phyloP scores from a whole-genome alignment of 176 grass and related monocot genomes.

The Canna indica region DNA sequence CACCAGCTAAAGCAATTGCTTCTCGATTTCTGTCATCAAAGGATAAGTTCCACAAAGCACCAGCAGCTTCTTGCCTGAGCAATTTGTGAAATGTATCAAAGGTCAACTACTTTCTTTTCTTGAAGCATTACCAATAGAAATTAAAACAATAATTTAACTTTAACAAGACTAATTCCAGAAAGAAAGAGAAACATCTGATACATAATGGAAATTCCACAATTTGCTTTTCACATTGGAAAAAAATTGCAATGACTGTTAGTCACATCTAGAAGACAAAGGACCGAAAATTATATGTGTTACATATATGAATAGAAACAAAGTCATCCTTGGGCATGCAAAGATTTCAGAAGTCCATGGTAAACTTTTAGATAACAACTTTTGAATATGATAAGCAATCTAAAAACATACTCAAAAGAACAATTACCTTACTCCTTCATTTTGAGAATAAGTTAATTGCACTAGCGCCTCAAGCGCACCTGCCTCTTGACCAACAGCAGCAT shows the following conservation, averaged over 20 bases:
- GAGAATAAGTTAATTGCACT: constrained; percentile 85
- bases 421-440: constrained; percentile 97
- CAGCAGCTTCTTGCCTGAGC: constrained; percentile 96
- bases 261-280: too few relatives aligned
- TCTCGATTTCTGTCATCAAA: constrained; percentile 99
- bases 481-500: constrained; percentile 93
- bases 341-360: not conserved
- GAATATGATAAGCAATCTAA: not conserved
- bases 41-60: constrained; percentile 98
- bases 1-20: constrained; percentile 85
- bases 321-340: not conserved
- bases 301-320: not conserved
- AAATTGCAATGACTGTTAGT: not conserved
- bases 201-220: not conserved
- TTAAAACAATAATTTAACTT: not conserved
- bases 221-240: not conserved
- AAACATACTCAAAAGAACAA: constrained; percentile 14
- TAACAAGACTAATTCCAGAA: not conserved
- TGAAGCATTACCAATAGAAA: not conserved
- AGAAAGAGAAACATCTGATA: not conserved
- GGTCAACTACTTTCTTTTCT: not conserved
- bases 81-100: constrained; percentile 11
- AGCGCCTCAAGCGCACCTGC: constrained; percentile 93
- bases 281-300: not conserved
- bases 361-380: not conserved